Percentiles rank a stretch among this genome's conserved stretches.
Conservation (phyloP, 768 basidiomycete species). For the Cyclocybe cylindracea region DNA sequence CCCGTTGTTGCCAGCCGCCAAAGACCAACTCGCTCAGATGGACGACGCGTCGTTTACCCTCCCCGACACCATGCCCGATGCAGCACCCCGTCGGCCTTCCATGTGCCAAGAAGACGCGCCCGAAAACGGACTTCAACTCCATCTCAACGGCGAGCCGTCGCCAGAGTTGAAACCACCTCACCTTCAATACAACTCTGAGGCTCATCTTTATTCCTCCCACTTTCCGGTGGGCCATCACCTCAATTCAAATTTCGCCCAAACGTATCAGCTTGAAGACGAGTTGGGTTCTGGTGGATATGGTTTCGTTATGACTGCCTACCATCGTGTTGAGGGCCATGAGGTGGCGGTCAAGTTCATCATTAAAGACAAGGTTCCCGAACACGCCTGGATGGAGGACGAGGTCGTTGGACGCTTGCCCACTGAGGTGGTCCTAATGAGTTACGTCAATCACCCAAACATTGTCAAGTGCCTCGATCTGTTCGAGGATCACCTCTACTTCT, state of each 20-base stretch:
- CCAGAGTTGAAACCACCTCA: constrained; percentile 3
- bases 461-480: constrained; percentile 83
- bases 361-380: constrained; percentile 66
- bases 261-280: constrained; percentile 69
- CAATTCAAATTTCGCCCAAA: constrained; percentile 56
- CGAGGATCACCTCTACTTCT: constrained; percentile 84
- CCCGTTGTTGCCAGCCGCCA: constrained; percentile 6
- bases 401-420: constrained; percentile 67
- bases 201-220: constrained; percentile 34
- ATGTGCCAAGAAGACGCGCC: not conserved
- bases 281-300: constrained; percentile 93
- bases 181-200: constrained; percentile 30
- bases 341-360: constrained; percentile 96
- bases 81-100: too few species aligned
- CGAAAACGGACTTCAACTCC: constrained; percentile 11
- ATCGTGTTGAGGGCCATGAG: constrained; percentile 58
- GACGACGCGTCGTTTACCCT: too few species aligned
- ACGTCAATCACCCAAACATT: constrained; percentile 77
- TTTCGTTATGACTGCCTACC: constrained; percentile 87
- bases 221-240: constrained; percentile 67
- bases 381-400: constrained; percentile 66
- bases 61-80: too few species aligned
- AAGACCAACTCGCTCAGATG: not conserved
- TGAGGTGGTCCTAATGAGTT: constrained; percentile 77
- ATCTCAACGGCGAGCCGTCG: not conserved